phyloP scores from a whole-genome alignment of 352 stramenopile genomes.

The Globisporangium canariense region DNA sequence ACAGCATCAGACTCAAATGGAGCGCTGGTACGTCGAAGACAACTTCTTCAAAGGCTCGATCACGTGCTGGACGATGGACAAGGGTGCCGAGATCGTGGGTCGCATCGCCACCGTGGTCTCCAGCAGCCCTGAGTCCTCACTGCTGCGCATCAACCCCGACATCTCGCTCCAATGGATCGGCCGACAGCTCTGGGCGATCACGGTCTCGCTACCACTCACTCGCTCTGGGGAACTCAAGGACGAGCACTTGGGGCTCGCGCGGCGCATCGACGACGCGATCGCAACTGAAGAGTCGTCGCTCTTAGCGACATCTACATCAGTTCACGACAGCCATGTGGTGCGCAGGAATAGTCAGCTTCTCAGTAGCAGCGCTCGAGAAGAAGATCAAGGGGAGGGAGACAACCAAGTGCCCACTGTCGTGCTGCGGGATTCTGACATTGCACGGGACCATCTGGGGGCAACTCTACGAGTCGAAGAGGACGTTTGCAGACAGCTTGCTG shows the following conservation, averaged over 20 bases:
- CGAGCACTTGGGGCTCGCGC: conserved; percentile 61
- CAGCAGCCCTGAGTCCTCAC: conserved; percentile 1
- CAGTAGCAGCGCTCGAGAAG: neutral
- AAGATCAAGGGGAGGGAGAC: conserved; percentile 2
- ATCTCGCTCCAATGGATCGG: conserved; percentile 80
- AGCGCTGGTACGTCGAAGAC: conserved; percentile 75
- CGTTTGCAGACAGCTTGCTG: neutral
- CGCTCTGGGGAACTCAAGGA: conserved; percentile 53
- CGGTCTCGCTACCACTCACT: conserved; percentile 57
- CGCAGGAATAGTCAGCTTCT: neutral
- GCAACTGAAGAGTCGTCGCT: conserved; percentile 20
- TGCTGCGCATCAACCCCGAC: conserved; percentile 51
- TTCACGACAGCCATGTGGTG: conserved; percentile 6
- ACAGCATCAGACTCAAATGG: conserved; percentile 38
- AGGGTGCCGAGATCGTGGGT: conserved; percentile 54
- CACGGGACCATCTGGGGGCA: neutral
- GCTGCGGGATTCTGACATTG: conserved; percentile 6
- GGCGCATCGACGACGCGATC: conserved; percentile 62
- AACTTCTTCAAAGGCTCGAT: conserved; percentile 67
- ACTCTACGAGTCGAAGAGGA: neutral
- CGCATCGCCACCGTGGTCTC: conserved; percentile 47
- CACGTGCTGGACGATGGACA: conserved; percentile 76
- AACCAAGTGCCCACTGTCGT: conserved; percentile 20
- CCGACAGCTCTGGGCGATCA: conserved; percentile 64
- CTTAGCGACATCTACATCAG: conserved; percentile 11